Percentiles rank a stretch among this genome's conserved stretches.
phyloP scores from a whole-genome alignment of 805 yeast genomes.

The Suhomyces kilbournensis region DNA sequence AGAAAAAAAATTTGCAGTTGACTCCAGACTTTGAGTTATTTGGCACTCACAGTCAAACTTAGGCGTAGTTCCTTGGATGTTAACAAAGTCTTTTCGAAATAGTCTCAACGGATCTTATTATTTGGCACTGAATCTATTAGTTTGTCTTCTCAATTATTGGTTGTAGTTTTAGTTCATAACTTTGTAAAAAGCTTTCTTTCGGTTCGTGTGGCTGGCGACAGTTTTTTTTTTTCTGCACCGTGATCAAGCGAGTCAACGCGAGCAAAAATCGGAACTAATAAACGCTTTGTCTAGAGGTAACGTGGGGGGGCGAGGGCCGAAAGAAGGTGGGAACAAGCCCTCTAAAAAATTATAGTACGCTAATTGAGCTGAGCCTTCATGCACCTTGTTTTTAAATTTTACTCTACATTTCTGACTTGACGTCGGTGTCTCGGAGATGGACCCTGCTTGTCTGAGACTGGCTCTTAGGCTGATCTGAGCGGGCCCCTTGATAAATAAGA shows the following conservation, averaged over 20 bases:
- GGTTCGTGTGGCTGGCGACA: slow-evolving; percentile 1
- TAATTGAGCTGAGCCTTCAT: neutral
- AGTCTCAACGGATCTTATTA: neutral
- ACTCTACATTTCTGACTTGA: neutral
- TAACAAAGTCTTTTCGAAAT: neutral
- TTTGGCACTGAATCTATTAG: neutral
- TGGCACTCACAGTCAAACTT: neutral
- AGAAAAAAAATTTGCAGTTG: neutral
- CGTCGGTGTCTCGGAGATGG: neutral
- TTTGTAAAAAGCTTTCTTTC: neutral
- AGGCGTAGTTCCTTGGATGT: neutral
- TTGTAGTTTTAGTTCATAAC: neutral
- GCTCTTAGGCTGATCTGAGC: neutral
- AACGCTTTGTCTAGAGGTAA: neutral
- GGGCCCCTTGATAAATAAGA: neutral
- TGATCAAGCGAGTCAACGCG: slow-evolving; percentile 1
- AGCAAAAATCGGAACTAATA: neutral
- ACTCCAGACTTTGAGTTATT: neutral
- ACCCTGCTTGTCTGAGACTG: neutral
- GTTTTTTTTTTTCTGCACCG: slow-evolving; percentile 4
- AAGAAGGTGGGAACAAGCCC: neutral
- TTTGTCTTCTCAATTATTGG: neutral
- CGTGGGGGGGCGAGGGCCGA: neutral
- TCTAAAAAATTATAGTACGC: neutral
- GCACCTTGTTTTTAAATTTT: neutral